Evolutionary conservation across 345 rosid species (phyloP).

Genomic region (Brassica incana): DNA sequence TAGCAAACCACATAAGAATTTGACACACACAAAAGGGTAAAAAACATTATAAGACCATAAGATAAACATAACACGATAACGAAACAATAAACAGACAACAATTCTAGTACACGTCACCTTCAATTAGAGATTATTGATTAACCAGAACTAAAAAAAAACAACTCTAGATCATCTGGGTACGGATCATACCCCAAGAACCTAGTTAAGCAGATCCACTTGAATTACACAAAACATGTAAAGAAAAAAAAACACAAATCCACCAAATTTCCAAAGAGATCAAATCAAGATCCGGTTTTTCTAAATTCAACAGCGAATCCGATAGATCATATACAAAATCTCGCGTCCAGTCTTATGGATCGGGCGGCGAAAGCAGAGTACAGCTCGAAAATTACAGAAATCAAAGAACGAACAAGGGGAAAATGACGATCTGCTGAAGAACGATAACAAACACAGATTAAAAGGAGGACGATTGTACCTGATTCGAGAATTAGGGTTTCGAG

Average conservation of each 20-base stretch:
- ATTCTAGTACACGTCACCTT: background rate
- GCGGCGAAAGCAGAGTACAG: background rate
- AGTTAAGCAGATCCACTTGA: conserved; percentile 14
- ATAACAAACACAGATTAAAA: background rate
- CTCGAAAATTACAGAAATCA: background rate
- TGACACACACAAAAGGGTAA: background rate
- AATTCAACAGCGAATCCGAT: background rate
- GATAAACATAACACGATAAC: background rate
- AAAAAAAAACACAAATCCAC: conserved; percentile 5
- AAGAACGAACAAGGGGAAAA: background rate
- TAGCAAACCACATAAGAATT: background rate
- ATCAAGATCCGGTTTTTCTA: conserved; percentile 14
- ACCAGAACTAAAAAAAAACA: background rate
- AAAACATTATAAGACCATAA: background rate
- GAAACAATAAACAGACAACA: background rate
- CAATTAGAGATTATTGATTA: background rate
- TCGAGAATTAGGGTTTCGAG: conserved; percentile 25
- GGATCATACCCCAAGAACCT: background rate
- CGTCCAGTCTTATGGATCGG: background rate
- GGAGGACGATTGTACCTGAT: conserved; percentile 16
- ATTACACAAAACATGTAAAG: background rate
- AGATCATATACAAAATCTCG: background rate
- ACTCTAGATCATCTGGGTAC: background rate
- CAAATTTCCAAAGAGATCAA: background rate
- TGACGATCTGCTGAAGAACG: background rate